Conservation (phyloP, 192 early-diverging fungal genomes). For the Spizellomyces punctatus region DNA sequence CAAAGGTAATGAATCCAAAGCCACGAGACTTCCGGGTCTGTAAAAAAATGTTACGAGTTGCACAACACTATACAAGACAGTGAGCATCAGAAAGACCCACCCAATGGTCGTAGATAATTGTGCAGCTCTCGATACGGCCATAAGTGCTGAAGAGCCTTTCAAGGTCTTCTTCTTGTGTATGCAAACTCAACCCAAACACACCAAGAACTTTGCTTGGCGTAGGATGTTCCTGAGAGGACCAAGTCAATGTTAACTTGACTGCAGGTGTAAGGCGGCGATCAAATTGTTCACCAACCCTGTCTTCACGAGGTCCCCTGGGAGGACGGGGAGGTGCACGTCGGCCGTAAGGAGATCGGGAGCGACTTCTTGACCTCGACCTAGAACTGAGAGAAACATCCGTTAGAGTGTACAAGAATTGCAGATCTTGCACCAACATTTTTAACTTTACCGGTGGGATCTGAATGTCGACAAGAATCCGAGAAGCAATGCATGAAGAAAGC, state of each 20-base stretch:
- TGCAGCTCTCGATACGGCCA: constrained; percentile 61
- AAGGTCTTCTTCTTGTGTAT: constrained; percentile 63
- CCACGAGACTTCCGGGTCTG: constrained; percentile 66
- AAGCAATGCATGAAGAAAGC: too few species aligned
- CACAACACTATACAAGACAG: constrained; percentile 3
- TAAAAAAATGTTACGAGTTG: constrained; percentile 4
- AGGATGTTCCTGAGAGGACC: constrained; percentile 17
- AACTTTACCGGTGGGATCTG: not conserved
- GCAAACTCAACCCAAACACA: constrained; percentile 69
- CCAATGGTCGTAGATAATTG: constrained; percentile 60
- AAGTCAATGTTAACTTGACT: too few species aligned
- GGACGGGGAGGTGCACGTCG: not conserved
- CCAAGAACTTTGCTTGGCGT: constrained; percentile 61
- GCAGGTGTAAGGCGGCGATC: too few species aligned
- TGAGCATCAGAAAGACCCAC: constrained; percentile 16
- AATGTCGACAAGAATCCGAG: not conserved
- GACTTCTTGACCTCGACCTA: not conserved
- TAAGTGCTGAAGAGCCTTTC: constrained; percentile 58
- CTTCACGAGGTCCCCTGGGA: constrained; percentile 7
- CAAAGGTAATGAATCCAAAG: constrained; percentile 71
- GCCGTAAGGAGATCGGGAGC: not conserved
- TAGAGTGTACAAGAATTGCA: not conserved
- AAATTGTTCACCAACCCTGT: not conserved
- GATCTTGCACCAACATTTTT: not conserved
- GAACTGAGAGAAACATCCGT: not conserved